Evolutionary conservation across 805 yeast species (phyloP), one percentile per base, ranked within the genome.

Genomic region (Saturnispora besseyi): DNA sequence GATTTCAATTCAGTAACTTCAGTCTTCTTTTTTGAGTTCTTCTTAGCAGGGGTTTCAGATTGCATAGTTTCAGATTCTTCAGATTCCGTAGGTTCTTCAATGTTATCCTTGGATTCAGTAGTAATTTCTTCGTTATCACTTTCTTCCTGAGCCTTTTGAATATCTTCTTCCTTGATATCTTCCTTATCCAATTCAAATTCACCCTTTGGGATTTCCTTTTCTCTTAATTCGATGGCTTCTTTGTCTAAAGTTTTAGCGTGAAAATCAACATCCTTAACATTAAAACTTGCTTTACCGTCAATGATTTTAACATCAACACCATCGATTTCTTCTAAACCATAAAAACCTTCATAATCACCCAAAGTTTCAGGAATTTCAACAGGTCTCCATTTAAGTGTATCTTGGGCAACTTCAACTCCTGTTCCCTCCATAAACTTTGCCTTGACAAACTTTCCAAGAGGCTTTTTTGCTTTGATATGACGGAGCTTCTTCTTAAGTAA

Each of bases 321-420:
- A 51, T 88, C 96, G 46, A 93, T 75, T 63, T 91, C 98, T 64
- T 91, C 99, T 33, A 93, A 69, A 0, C 97, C 99, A 63, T 82
- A 88, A 59, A 90, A 84, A 0, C 96, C 96, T 56, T 86, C 90
- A 61, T 84, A 87, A 64, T 88, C 96, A 53, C 82, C 96, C 45
- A 87, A 66, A 26, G 87, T 82, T 55, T 87, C 91, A 4, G 95
- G 91, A 47, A 90, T 76, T 2, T 82, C 84, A 7, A 90, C 95
- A 3, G 82, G 62, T 55, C 84, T 85, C 99, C 99, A 91, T 8
- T 71, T 68, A 54, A 86, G 67, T 18, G 72, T 71, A 54, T 74
- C 74, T 2, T 77, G 75, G 24, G 40, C 38, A 11, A 53, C 45
- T 29, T 52, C 69, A 13, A 81, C 46, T 3, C 41, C 36, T 10